phyloP scores from a whole-genome alignment of 495 filamentous ascomycete genomes.

The Entonaema liquescens region DNA sequence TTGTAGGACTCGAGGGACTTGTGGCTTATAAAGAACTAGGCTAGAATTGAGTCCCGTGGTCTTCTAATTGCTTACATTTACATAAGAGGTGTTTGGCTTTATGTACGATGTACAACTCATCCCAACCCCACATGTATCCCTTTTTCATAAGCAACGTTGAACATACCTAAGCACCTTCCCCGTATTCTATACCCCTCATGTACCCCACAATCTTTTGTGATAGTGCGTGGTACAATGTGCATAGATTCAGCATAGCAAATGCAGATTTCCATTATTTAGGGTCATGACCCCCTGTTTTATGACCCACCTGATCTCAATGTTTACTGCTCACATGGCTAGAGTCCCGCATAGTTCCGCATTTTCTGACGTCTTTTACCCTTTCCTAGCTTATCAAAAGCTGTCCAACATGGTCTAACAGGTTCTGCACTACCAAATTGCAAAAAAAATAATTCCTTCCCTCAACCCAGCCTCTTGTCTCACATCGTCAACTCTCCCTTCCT shows the following conservation, averaged over 20 bases:
- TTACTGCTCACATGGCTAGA: constrained; percentile 28
- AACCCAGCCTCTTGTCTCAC: not conserved
- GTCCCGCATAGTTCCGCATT: constrained; percentile 15
- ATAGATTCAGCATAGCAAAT: not conserved
- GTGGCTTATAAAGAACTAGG: not conserved
- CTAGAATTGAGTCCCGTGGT: not conserved
- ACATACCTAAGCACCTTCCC: constrained; percentile 11
- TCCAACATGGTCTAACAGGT: not conserved
- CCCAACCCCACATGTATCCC: not conserved
- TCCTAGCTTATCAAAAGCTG: not conserved
- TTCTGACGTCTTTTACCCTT: constrained; percentile 21
- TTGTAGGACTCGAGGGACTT: not conserved
- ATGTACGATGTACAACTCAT: not conserved
- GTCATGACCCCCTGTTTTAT: constrained; percentile 9
- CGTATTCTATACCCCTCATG: constrained; percentile 21
- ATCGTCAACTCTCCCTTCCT: not conserved
- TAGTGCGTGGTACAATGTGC: not conserved
- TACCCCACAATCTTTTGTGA: constrained; percentile 3
- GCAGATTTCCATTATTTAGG: not conserved
- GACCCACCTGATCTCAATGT: constrained; percentile 25
- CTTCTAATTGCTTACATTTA: not conserved
- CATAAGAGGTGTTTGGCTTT: not conserved
- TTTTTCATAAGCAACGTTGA: not conserved
- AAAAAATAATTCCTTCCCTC: not conserved
- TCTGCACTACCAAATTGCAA: not conserved